These are phyloP conservation scores for Candida albicans DNA, from an alignment of 1,139 yeast species.

Conservation along the genomic window DNA sequence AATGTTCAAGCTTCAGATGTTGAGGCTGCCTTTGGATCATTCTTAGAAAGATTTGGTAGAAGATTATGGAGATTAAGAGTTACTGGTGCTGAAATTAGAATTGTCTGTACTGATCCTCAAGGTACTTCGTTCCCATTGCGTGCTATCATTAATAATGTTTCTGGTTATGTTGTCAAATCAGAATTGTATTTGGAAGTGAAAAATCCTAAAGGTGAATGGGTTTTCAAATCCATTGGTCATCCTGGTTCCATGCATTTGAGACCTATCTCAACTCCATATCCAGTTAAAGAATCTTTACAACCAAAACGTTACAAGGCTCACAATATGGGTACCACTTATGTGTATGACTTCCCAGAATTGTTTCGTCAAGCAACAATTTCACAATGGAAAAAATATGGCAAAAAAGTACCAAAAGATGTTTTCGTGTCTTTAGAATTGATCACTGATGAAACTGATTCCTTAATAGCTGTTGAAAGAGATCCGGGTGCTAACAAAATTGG, in stretches of 20 bases:
- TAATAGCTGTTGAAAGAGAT: constrained; percentile 89
- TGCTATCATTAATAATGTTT: constrained; percentile 92
- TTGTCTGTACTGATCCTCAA: constrained; percentile 86
- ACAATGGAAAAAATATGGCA: constrained; percentile 74
- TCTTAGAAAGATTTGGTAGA: constrained; percentile 96
- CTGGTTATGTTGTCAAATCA: constrained; percentile 95
- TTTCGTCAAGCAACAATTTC: constrained; percentile 90
- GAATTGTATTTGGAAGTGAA: constrained; percentile 93
- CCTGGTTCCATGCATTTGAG: constrained; percentile 98
- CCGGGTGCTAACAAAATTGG: constrained; percentile 95
- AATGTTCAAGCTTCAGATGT: constrained; percentile 93
- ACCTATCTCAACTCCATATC: constrained; percentile 92
- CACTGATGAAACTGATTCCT: constrained; percentile 71
- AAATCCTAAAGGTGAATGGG: constrained; percentile 92
- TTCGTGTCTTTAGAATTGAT: constrained; percentile 82
- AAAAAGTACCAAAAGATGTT: constrained; percentile 74
- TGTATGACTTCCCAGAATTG: constrained; percentile 97
- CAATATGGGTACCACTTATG: constrained; percentile 96
- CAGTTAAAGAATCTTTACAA: constrained; percentile 96
- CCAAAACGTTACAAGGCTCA: constrained; percentile 99
- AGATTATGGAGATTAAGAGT: constrained; percentile 95
- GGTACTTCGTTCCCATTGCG: constrained; percentile 94
- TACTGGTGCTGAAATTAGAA: constrained; percentile 96
- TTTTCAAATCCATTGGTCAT: constrained; percentile 88
- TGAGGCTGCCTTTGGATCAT: constrained; percentile 96